A percentile compares a stretch with the other conserved stretches of the same genome.
These are phyloP conservation scores for Cutaneotrichosporon sp. DNA, from an alignment of 1,284 basidiomycete genomes.

Conservation along the genomic window DNA sequence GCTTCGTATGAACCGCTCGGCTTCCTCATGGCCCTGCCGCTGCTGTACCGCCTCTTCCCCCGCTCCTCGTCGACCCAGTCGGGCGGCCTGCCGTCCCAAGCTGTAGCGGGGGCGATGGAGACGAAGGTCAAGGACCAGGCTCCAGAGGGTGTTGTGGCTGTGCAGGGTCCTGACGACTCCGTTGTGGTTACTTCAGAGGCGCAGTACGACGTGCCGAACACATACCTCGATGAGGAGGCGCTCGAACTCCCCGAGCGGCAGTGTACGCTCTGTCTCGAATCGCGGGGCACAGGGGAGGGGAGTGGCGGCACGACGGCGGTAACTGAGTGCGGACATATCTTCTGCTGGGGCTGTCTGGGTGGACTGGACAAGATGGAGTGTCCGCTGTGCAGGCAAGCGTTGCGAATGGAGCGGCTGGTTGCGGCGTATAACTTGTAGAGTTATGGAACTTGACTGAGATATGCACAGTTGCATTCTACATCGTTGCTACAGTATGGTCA, in stretches of 20 bases:
- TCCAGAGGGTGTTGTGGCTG: not conserved
- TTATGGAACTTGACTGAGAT: not conserved
- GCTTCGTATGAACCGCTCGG: conserved; percentile 83
- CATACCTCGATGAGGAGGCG: conserved; percentile 36
- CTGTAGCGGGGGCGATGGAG: not conserved
- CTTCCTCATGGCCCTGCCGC: conserved; percentile 64
- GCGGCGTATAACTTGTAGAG: conserved; percentile 74
- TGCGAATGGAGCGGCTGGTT: conserved; percentile 66
- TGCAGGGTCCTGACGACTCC: conserved; percentile 24
- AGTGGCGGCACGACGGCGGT: conserved; percentile 57
- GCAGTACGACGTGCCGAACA: conserved; percentile 35
- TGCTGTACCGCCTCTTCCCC: conserved; percentile 57
- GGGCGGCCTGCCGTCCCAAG: not conserved
- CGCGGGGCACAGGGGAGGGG: conserved; percentile 57
- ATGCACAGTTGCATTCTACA: too few relatives aligned
- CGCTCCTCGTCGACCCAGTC: not conserved
- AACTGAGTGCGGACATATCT: conserved; percentile 90
- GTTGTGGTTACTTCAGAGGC: conserved; percentile 52
- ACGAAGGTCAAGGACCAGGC: conserved; percentile 3
- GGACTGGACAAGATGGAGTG: conserved; percentile 83
- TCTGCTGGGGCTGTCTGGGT: conserved; percentile 92
- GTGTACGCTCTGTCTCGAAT: conserved; percentile 84
- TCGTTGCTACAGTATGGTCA: not conserved
- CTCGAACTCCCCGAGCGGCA: conserved; percentile 59
- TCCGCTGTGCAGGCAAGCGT: conserved; percentile 74